Percentiles rank a stretch among this genome's conserved stretches.
Evolutionary conservation across 192 early-diverging fungal species (phyloP).

Genomic region (Polychytrium aggregatum): DNA sequence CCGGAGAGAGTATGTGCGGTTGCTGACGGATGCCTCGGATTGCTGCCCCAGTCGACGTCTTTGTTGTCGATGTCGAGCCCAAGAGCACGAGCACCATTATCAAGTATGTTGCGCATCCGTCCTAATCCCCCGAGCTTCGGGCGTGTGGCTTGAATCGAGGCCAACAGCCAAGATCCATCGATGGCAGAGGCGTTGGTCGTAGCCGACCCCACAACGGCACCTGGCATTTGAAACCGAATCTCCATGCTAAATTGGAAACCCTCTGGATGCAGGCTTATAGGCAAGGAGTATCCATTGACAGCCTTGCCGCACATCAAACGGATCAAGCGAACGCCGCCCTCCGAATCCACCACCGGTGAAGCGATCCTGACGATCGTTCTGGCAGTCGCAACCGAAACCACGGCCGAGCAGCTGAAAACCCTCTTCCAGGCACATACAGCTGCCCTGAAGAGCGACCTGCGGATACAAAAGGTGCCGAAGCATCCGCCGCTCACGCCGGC

Average conservation of each 20-base stretch:
- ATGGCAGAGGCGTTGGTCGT: not conserved
- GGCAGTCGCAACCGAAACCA: constrained; percentile 1
- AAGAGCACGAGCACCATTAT: constrained; percentile 8
- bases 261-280: constrained; percentile 5
- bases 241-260: too few relatives aligned
- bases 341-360: not conserved
- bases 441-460: constrained; percentile 1
- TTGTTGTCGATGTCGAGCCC: constrained; percentile 4
- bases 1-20: too few relatives aligned
- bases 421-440: not conserved
- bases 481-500: constrained; percentile 50
- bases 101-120: constrained; percentile 6
- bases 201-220: not conserved
- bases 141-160: too few relatives aligned
- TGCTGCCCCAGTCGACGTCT: constrained; percentile 8
- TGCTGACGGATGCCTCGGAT: too few relatives aligned
- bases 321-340: constrained; percentile 1
- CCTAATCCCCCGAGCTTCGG: not conserved
- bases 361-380: constrained; percentile 8
- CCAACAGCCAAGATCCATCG: too few relatives aligned
- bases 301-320: constrained; percentile 10
- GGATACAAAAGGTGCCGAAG: constrained; percentile 36
- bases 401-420: not conserved
- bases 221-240: not conserved
- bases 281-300: constrained; percentile 6